phyloP scores from a whole-genome alignment of 2,329 filamentous ascomycete genomes.

The Drechslera avenae region DNA sequence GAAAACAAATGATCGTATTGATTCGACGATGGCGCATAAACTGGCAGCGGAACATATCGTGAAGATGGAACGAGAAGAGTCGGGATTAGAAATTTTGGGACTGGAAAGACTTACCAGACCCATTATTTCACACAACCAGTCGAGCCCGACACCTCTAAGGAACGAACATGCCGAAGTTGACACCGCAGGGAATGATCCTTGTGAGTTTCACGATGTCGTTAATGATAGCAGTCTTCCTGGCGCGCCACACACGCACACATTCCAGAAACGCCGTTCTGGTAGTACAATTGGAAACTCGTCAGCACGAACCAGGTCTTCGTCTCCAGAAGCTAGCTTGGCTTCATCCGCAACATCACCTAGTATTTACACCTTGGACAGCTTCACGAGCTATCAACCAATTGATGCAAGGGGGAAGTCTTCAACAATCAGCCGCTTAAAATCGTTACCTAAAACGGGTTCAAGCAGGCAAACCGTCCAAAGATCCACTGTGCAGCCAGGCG shows the following conservation, averaged over 20 bases:
- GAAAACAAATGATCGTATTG: not conserved
- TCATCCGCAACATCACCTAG: slow-evolving; percentile 17
- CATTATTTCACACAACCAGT: not conserved
- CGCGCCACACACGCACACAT: not conserved
- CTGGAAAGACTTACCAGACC: not conserved
- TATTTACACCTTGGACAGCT: slow-evolving; percentile 15
- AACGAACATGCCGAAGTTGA: not conserved
- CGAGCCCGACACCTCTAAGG: not conserved
- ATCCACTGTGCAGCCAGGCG: slow-evolving; percentile 9
- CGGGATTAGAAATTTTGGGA: not conserved
- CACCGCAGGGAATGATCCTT: not conserved
- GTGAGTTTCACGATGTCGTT: not conserved
- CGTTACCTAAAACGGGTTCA: slow-evolving; percentile 14
- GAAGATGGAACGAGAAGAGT: not conserved
- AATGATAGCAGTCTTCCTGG: not conserved
- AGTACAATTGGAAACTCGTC: slow-evolving; percentile 2
- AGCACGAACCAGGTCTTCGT: not conserved
- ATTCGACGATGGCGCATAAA: not conserved
- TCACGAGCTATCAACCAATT: not conserved
- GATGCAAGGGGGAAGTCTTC: slow-evolving; percentile 15
- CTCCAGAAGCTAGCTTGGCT: slow-evolving; percentile 1
- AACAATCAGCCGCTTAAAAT: slow-evolving; percentile 22
- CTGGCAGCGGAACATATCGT: not conserved
- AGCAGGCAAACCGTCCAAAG: not conserved
- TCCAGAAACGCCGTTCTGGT: not conserved